Conservation (phyloP, 345 rosid species). For the Rhodamnia argentea region DNA sequence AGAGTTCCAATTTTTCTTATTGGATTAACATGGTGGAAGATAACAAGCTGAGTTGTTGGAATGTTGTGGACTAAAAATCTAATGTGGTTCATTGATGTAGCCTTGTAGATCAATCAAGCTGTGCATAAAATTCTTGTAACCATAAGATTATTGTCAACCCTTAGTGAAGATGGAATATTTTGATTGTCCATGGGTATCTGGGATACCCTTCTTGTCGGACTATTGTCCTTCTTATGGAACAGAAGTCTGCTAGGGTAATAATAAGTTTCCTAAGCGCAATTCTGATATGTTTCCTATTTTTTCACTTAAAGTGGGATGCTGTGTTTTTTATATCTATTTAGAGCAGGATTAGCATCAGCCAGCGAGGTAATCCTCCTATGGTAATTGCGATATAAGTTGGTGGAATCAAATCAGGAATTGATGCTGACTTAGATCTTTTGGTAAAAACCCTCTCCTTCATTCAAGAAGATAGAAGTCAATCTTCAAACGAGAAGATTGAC, state of each 20-base stretch:
- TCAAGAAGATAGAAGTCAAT: neutral
- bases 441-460: neutral
- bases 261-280: neutral
- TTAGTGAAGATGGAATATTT: neutral
- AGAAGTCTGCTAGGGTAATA: neutral
- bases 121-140: slow-evolving; percentile 10
- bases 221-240: neutral
- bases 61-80: slow-evolving; percentile 14
- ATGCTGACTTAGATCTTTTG: neutral
- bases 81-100: neutral
- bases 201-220: neutral
- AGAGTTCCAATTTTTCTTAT: neutral
- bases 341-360: neutral
- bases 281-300: neutral
- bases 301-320: neutral
- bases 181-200: neutral
- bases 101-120: neutral
- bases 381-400: neutral
- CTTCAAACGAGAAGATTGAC: neutral
- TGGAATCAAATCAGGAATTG: neutral
- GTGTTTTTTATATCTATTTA: neutral
- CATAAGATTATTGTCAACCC: neutral
- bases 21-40: neutral
- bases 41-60: slow-evolving; percentile 72
- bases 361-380: neutral